Conservation (phyloP, 75 land plant genomes). For the Isoetes taiwanensis region DNA sequence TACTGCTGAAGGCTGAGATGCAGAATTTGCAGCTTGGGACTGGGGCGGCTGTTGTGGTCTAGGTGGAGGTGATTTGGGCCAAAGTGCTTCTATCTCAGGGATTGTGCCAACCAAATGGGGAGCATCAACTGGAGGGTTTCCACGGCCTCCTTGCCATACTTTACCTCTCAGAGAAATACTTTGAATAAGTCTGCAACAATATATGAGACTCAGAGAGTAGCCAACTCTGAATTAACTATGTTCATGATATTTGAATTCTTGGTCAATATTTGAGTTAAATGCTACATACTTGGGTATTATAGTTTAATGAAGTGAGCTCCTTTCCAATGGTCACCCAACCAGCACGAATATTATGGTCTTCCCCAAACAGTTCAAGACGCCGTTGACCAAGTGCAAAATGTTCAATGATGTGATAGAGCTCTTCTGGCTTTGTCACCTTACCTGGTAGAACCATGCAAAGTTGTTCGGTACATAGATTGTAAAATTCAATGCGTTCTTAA, state of each 20-base stretch:
- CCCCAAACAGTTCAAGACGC: slow-evolving; percentile 96
- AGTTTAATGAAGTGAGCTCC: slow-evolving; percentile 83
- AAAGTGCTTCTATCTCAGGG: slow-evolving; percentile 84
- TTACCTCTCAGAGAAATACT: slow-evolving; percentile 82
- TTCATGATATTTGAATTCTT: too few species aligned
- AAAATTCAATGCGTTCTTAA: too few species aligned
- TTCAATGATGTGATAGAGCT: slow-evolving; percentile 90
- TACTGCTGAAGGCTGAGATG: slow-evolving; percentile 33
- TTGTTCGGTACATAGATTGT: too few species aligned
- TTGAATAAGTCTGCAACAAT: slow-evolving; percentile 37
- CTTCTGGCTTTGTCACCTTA: slow-evolving; percentile 97
- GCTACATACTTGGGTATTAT: slow-evolving; percentile 57
- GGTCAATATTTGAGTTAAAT: too few species aligned
- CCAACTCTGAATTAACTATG: too few species aligned
- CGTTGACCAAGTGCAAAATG: slow-evolving; percentile 91
- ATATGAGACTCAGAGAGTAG: too few species aligned
- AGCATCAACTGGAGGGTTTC: slow-evolving; percentile 95
- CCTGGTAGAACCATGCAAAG: too few species aligned
- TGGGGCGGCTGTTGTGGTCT: slow-evolving; percentile 69
- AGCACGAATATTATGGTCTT: slow-evolving; percentile 92
- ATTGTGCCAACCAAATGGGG: slow-evolving; percentile 86
- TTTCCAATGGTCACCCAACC: slow-evolving; percentile 97
- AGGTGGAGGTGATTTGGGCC: slow-evolving; percentile 92
- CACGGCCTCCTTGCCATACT: slow-evolving; percentile 97
- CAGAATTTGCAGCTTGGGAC: slow-evolving; percentile 31